Evolutionary conservation across 2,329 filamentous ascomycete genomes (phyloP).

Genomic region (Fusarium beomiforme): DNA sequence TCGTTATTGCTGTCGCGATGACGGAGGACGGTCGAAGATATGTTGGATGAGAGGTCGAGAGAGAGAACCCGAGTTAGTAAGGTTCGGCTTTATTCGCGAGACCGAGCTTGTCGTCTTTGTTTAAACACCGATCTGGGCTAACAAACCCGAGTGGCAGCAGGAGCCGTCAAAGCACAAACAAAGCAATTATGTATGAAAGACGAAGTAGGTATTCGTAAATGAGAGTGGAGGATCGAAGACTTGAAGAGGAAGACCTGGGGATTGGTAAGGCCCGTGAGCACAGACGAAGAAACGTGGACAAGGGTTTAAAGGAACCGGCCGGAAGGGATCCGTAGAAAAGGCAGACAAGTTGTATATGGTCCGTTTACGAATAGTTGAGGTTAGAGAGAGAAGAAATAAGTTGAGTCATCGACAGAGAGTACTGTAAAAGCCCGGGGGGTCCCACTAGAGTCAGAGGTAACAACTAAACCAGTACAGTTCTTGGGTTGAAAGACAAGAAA

Average conservation of each 20-base stretch:
- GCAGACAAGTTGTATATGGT: not conserved
- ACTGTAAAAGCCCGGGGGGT: not conserved
- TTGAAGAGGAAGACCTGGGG: constrained; percentile 30
- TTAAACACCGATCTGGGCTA: not conserved
- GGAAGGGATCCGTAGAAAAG: not conserved
- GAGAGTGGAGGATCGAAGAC: constrained; percentile 28
- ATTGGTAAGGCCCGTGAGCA: constrained; percentile 35
- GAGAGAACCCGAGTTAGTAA: not conserved
- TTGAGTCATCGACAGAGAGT: not conserved
- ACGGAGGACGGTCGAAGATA: not conserved
- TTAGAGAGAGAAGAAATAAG: not conserved
- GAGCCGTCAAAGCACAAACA: constrained; percentile 1
- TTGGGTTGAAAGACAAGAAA: constrained; percentile 3
- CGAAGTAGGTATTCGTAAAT: not conserved
- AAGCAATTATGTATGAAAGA: constrained; percentile 20
- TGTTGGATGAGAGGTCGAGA: not conserved
- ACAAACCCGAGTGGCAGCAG: not conserved
- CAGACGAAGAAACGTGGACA: constrained; percentile 23
- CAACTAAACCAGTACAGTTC: not conserved
- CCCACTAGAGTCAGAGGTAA: not conserved
- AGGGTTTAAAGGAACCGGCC: constrained; percentile 14
- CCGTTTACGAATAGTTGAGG: constrained; percentile 3
- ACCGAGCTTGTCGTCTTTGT: not conserved
- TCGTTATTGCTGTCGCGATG: constrained; percentile 11
- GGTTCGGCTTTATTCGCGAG: not conserved